These are phyloP conservation scores for Blastocystis sp. DNA, from an alignment of 352 stramenopile species.

Conservation along the genomic window DNA sequence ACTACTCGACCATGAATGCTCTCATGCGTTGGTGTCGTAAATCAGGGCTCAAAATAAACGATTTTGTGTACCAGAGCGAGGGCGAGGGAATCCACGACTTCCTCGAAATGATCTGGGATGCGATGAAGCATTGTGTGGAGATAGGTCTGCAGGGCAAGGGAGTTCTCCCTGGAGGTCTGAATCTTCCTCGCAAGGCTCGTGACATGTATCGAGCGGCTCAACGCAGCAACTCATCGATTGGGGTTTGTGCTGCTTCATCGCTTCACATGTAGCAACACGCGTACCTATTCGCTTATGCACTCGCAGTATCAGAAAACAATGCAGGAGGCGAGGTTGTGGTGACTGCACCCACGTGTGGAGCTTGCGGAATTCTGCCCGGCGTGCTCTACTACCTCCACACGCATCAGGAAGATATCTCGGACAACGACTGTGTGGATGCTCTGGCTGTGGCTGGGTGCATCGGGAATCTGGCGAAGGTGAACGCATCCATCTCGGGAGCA, in stretches of 20 bases:
- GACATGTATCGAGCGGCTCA: slow-evolving; percentile 60
- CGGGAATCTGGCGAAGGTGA: slow-evolving; percentile 63
- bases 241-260: not conserved
- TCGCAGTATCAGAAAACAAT: slow-evolving; percentile 64
- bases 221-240: slow-evolving; percentile 5
- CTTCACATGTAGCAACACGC: slow-evolving; percentile 30
- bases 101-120: slow-evolving; percentile 62
- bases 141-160: slow-evolving; percentile 59
- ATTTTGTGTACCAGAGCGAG: slow-evolving; percentile 54
- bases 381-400: slow-evolving; percentile 61
- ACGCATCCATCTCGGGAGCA: slow-evolving; percentile 63
- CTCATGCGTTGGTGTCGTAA: slow-evolving; percentile 40
- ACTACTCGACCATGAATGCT: slow-evolving; percentile 56
- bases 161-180: slow-evolving; percentile 61
- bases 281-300: slow-evolving; percentile 63
- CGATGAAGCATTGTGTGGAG: slow-evolving; percentile 62
- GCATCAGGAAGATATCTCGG: slow-evolving; percentile 50
- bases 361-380: slow-evolving; percentile 62
- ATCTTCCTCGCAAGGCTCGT: slow-evolving; percentile 62
- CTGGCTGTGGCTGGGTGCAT: slow-evolving; percentile 62
- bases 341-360: slow-evolving; percentile 63
- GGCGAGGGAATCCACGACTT: slow-evolving; percentile 59
- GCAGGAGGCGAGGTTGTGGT: slow-evolving; percentile 61
- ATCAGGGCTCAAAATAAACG: slow-evolving; percentile 23
- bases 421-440: slow-evolving; percentile 62